phyloP scores from a whole-genome alignment of 73 alveolate species.

The Paramecium sonneborni region DNA sequence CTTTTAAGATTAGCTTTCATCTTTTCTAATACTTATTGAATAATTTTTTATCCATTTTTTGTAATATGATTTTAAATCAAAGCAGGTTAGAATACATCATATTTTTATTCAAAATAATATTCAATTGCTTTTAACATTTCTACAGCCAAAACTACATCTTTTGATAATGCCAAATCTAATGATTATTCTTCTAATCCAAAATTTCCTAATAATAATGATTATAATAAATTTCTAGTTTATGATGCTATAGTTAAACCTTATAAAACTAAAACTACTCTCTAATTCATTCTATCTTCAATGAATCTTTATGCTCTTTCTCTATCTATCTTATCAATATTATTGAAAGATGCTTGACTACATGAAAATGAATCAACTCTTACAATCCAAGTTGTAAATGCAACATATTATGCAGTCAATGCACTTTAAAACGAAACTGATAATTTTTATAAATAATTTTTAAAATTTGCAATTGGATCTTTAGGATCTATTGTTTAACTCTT shows the following conservation, averaged over 20 bases:
- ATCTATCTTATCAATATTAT: slow-evolving; percentile 39
- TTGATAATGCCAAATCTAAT: not conserved
- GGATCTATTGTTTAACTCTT: slow-evolving; percentile 81
- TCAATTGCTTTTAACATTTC: slow-evolving; percentile 50
- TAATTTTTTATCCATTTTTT: not conserved
- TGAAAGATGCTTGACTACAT: slow-evolving; percentile 57
- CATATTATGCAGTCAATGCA: slow-evolving; percentile 45
- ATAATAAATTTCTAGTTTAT: not conserved
- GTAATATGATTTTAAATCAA: slow-evolving; percentile 33
- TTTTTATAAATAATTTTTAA: slow-evolving; percentile 35
- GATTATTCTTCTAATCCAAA: slow-evolving; percentile 50
- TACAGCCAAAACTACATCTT: slow-evolving; percentile 48
- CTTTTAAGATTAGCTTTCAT: not conserved
- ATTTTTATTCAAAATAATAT: slow-evolving; percentile 14
- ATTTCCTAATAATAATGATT: slow-evolving; percentile 38
- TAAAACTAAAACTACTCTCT: slow-evolving; percentile 40
- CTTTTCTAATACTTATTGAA: not conserved
- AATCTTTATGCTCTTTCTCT: slow-evolving; percentile 51
- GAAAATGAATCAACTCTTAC: slow-evolving; percentile 65
- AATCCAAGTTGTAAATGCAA: slow-evolving; percentile 65
- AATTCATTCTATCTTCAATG: slow-evolving; percentile 55
- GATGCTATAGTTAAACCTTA: slow-evolving; percentile 24
- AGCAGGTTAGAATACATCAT: slow-evolving; percentile 47
- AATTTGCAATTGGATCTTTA: slow-evolving; percentile 72
- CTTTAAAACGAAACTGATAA: slow-evolving; percentile 53